These are phyloP conservation scores for Apiospora malaysiana DNA, from an alignment of 2,329 filamentous ascomycete genomes.

Conservation along the genomic window DNA sequence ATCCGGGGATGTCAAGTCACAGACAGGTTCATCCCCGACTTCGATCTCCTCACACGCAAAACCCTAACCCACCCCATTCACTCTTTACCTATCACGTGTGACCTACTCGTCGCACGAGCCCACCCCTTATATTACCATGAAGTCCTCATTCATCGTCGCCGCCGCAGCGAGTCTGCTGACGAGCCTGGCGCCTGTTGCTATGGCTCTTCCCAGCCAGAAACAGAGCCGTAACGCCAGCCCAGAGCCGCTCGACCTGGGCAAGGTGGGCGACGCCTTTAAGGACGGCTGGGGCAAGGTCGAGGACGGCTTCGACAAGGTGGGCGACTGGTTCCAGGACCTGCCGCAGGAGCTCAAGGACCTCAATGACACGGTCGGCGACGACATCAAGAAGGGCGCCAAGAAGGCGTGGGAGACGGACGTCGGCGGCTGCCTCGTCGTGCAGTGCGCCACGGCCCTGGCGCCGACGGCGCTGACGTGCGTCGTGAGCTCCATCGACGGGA, in stretches of 20 bases:
- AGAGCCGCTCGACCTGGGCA: neutral
- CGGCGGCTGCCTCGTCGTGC: conserved; percentile 8
- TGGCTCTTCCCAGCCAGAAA: neutral
- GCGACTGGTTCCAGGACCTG: conserved; percentile 13
- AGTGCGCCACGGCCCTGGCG: conserved; percentile 15
- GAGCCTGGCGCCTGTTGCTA: neutral
- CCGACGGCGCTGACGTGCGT: conserved; percentile 17
- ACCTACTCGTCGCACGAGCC: neutral
- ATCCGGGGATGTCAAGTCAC: neutral
- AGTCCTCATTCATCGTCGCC: neutral
- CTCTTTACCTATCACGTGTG: neutral
- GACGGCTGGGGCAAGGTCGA: conserved; percentile 8
- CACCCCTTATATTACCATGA: neutral
- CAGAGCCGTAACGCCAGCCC: neutral
- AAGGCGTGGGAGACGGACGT: conserved; percentile 15
- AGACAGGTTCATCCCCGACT: conserved; percentile 10
- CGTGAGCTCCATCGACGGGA: neutral
- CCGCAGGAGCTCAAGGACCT: conserved; percentile 5
- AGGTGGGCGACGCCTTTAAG: neutral
- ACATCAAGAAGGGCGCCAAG: conserved; percentile 18
- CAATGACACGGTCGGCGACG: conserved; percentile 10
- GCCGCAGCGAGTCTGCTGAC: neutral
- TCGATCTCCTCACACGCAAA: neutral
- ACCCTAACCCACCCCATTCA: neutral
- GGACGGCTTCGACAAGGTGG: conserved; percentile 8